These are phyloP conservation scores for Hyphopichia fennica DNA, from an alignment of 1,139 yeast species.

Conservation along the genomic window DNA sequence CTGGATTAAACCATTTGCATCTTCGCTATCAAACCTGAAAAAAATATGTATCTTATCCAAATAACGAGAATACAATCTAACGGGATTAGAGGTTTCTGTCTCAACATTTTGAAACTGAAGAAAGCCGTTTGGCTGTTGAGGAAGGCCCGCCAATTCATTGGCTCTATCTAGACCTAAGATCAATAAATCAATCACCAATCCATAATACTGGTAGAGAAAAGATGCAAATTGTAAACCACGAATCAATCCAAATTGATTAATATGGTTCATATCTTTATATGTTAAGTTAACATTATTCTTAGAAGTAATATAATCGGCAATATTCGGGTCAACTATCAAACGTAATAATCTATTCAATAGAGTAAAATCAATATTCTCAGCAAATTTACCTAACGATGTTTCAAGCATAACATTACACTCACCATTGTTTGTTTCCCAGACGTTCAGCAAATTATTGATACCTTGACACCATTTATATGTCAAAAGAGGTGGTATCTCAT, in stretches of 20 bases:
- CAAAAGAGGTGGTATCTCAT: conserved; percentile 87
- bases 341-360: conserved; percentile 78
- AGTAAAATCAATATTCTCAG: conserved; percentile 88
- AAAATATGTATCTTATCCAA: conserved; percentile 79
- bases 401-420: conserved; percentile 85
- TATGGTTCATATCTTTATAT: conserved; percentile 94
- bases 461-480: conserved; percentile 97
- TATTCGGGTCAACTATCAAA: conserved; percentile 80
- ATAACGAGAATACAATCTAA: conserved; percentile 79
- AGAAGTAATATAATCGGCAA: conserved; percentile 94
- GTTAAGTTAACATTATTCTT: conserved; percentile 81
- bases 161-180: conserved; percentile 88
- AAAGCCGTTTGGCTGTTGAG: conserved; percentile 71
- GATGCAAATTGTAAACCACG: conserved; percentile 91
- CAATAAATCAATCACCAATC: conserved; percentile 77
- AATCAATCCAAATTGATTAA: conserved; percentile 83
- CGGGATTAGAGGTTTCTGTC: conserved; percentile 66
- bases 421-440: conserved; percentile 79
- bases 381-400: conserved; percentile 63
- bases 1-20: conserved; percentile 72
- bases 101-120: conserved; percentile 63
- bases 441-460: conserved; percentile 71
- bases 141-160: conserved; percentile 78
- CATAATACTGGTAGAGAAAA: conserved; percentile 87
- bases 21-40: conserved; percentile 72